Evolutionary conservation across 2,329 filamentous ascomycete species (phyloP).

Genomic region (Trichoderma citrinoviride): DNA sequence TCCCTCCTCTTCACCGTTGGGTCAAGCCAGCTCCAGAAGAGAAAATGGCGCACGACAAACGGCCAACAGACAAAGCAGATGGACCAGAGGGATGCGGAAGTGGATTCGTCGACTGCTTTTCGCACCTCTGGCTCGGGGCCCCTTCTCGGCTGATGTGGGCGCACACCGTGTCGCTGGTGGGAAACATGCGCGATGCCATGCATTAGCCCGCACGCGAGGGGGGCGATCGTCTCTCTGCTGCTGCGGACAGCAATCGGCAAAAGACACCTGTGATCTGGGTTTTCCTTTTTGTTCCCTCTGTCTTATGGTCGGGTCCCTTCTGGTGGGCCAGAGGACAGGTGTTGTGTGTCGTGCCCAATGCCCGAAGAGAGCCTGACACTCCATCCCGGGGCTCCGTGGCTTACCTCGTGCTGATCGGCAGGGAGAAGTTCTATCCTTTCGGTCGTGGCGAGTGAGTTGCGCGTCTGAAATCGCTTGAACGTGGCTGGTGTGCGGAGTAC

Average conservation of each 20-base stretch:
- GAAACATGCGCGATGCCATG: slow-evolving; percentile 16
- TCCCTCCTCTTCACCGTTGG: slow-evolving; percentile 1
- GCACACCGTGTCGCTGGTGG: slow-evolving; percentile 3
- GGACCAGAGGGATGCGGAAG: background rate
- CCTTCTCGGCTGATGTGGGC: slow-evolving; percentile 3
- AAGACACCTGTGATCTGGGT: slow-evolving; percentile 14
- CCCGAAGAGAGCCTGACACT: background rate
- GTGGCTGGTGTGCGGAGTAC: slow-evolving; percentile 10
- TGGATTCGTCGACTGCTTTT: background rate
- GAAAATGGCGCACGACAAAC: slow-evolving; percentile 3
- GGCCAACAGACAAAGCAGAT: background rate
- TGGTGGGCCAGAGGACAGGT: background rate
- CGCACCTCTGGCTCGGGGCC: background rate
- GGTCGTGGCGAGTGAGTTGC: slow-evolving; percentile 20
- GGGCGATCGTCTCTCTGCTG: slow-evolving; percentile 9
- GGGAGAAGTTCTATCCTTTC: background rate
- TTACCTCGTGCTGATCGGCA: background rate
- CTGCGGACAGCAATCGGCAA: slow-evolving; percentile 16
- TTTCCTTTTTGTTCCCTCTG: background rate
- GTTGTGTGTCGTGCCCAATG: background rate
- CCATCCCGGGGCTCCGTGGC: background rate
- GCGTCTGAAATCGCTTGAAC: background rate
- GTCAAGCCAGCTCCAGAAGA: background rate
- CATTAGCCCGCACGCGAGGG: slow-evolving; percentile 7
- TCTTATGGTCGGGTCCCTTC: background rate